phyloP scores from a whole-genome alignment of 2,329 filamentous ascomycete genomes.

The Pseudopithomyces maydicus region DNA sequence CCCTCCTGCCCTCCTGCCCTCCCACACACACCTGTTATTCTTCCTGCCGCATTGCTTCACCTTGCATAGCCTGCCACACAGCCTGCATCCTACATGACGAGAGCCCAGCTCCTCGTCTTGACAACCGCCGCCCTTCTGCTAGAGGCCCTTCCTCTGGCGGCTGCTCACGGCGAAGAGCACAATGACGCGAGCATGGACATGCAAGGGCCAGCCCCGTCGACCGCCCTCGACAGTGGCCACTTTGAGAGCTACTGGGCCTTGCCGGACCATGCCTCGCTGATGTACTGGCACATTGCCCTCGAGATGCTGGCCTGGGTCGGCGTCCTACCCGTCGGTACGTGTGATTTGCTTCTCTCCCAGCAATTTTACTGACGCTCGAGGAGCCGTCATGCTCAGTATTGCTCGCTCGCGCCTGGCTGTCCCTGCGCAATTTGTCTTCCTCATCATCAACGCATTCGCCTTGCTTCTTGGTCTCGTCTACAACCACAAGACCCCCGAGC shows the following conservation, averaged over 20 bases:
- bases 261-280: constrained; percentile 57
- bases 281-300: constrained; percentile 72
- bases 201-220: constrained; percentile 24
- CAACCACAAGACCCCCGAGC: constrained; percentile 79
- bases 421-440: constrained; percentile 65
- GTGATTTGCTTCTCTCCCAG: neutral
- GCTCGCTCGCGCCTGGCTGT: constrained; percentile 77
- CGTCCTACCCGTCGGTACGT: constrained; percentile 72
- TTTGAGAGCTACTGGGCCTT: constrained; percentile 65
- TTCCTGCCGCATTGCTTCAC: neutral
- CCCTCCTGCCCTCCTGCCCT: neutral
- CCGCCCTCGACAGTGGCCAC: constrained; percentile 19
- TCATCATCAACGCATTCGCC: constrained; percentile 48
- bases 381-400: constrained; percentile 85
- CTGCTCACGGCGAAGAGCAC: constrained; percentile 48
- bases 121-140: constrained; percentile 47
- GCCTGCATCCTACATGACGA: constrained; percentile 33
- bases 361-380: constrained; percentile 27
- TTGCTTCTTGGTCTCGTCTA: constrained; percentile 59
- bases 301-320: constrained; percentile 77
- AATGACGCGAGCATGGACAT: constrained; percentile 32
- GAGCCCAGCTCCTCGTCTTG: constrained; percentile 23
- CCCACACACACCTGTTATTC: neutral
- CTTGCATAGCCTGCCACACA: neutral
- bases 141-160: constrained; percentile 44